Evolutionary conservation across 495 filamentous ascomycete species (phyloP).

Genomic region (Aspergillus cavernicola): DNA sequence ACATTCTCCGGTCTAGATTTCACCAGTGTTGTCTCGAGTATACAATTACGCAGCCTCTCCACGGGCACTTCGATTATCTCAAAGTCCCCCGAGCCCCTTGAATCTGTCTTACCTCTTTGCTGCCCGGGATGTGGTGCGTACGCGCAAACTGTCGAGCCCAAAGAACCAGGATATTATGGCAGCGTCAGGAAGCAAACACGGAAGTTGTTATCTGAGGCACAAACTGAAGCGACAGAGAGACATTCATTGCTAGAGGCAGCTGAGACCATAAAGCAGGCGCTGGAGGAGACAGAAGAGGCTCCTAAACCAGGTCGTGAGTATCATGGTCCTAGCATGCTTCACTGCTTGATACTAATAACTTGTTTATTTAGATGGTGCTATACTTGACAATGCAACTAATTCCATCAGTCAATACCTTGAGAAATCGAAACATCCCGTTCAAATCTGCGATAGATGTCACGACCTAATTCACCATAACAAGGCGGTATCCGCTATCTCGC

Average conservation of each 20-base stretch:
- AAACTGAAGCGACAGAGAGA: slow-evolving; percentile 17
- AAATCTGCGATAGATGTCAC: slow-evolving; percentile 84
- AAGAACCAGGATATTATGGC: slow-evolving; percentile 74
- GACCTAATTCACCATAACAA: slow-evolving; percentile 68
- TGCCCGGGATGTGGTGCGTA: slow-evolving; percentile 91
- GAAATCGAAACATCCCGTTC: slow-evolving; percentile 25
- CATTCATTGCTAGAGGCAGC: slow-evolving; percentile 21
- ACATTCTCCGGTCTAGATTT: slow-evolving; percentile 4
- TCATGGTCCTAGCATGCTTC: neutral
- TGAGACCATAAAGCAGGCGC: slow-evolving; percentile 12
- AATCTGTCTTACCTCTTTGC: slow-evolving; percentile 31
- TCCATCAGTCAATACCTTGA: slow-evolving; percentile 18
- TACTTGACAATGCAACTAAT: slow-evolving; percentile 36
- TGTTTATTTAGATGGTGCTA: slow-evolving; percentile 29
- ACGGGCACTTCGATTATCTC: slow-evolving; percentile 9
- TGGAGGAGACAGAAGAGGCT: slow-evolving; percentile 1
- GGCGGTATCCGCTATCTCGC: slow-evolving; percentile 68
- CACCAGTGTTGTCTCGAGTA: neutral
- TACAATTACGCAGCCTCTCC: slow-evolving; percentile 22
- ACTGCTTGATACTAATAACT: slow-evolving; percentile 1
- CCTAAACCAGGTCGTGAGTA: slow-evolving; percentile 25
- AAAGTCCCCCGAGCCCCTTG: slow-evolving; percentile 7
- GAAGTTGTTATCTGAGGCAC: slow-evolving; percentile 33
- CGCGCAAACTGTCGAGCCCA: slow-evolving; percentile 64
- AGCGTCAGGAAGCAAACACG: slow-evolving; percentile 46